A percentile compares a stretch with the other conserved stretches of the same genome.
Conservation (phyloP, 306 rosid genomes). For the Clitoria ternatea region DNA sequence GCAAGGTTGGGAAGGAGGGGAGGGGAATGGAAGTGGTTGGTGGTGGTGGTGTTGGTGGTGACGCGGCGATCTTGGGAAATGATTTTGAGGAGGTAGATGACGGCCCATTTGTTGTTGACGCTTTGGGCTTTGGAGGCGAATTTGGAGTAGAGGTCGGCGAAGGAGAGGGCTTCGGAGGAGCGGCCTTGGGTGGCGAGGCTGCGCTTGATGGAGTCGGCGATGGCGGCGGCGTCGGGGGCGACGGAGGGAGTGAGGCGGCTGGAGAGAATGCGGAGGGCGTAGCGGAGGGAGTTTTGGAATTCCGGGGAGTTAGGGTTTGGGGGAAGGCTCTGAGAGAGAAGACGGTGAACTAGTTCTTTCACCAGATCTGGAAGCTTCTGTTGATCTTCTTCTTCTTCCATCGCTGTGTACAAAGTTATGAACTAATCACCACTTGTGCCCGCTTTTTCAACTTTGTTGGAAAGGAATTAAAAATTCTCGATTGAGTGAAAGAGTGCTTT, state of each 20-base stretch:
- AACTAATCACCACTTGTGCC: background rate
- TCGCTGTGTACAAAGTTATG: background rate
- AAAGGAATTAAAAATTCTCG: too few species aligned
- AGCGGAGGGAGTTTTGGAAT: conserved; percentile 65
- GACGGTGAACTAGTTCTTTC: conserved; percentile 66
- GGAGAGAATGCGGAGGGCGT: conserved; percentile 80
- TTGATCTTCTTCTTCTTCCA: conserved; percentile 92
- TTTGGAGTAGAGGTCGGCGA: conserved; percentile 78
- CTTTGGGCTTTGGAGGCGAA: conserved; percentile 63
- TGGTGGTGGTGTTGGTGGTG: background rate
- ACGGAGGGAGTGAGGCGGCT: conserved; percentile 74
- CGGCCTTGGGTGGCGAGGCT: conserved; percentile 81
- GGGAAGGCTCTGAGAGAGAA: conserved; percentile 48
- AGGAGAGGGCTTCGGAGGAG: conserved; percentile 88
- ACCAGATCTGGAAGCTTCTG: conserved; percentile 85
- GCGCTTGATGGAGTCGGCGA: conserved; percentile 88
- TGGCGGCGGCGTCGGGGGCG: conserved; percentile 81
- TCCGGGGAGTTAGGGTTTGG: conserved; percentile 46
- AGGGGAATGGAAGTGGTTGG: conserved; percentile 20
- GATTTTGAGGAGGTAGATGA: conserved; percentile 68
- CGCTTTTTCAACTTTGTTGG: background rate
- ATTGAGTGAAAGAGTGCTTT: background rate
- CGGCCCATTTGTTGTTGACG: conserved; percentile 89
- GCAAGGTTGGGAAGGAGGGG: conserved; percentile 56
- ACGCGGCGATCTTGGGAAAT: conserved; percentile 60